phyloP scores from a whole-genome alignment of 176 grass and related monocot species.

The Phyllostachys edulis region DNA sequence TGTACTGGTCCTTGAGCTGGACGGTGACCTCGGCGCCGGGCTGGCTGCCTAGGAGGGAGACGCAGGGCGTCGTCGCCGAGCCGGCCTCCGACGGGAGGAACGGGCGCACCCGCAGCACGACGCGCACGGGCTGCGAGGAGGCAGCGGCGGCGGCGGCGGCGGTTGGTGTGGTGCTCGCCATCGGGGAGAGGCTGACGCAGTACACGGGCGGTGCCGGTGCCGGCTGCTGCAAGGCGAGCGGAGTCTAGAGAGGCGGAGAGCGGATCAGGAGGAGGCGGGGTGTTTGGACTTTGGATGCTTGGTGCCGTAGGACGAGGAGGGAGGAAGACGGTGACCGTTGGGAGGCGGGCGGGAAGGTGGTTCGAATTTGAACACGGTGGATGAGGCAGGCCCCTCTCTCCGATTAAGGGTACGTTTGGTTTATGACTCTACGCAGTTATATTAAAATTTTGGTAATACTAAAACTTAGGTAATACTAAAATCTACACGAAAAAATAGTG shows the following conservation, averaged over 20 bases:
- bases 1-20: constrained; percentile 75
- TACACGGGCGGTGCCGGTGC: neutral
- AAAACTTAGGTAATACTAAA: no score
- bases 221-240: neutral
- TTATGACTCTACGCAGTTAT: no score
- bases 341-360: neutral
- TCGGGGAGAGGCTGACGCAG: constrained; percentile 13
- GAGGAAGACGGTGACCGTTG: constrained; percentile 37
- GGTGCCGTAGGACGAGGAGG: neutral
- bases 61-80: constrained; percentile 35
- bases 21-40: constrained; percentile 53
- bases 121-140: constrained; percentile 55
- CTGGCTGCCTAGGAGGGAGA: constrained; percentile 46
- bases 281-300: neutral
- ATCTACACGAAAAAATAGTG: no score
- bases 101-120: constrained; percentile 83
- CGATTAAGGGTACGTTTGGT: no score
- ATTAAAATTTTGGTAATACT: no score
- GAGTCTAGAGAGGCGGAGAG: neutral
- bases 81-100: constrained; percentile 62
- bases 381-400: no score
- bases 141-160: neutral
- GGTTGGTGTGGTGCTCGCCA: constrained; percentile 21
- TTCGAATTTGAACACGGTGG: constrained; percentile 71
- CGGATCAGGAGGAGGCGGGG: neutral